These are phyloP conservation scores for Ogataea angusta DNA, from an alignment of 805 yeast genomes.

Conservation along the genomic window DNA sequence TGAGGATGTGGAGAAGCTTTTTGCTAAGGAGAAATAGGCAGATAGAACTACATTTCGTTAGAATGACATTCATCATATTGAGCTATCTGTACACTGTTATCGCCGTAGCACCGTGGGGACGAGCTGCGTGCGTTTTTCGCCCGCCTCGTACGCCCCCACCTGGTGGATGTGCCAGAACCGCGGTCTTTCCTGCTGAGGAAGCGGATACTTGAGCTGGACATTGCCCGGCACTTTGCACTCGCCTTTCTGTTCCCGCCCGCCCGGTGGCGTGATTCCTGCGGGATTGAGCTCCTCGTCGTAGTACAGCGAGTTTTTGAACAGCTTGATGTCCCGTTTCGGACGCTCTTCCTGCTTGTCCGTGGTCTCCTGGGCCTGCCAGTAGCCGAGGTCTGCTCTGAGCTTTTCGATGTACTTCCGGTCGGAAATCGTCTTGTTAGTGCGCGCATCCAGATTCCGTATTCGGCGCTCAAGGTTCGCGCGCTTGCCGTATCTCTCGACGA, in stretches of 20 bases:
- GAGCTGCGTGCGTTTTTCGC: slow-evolving; percentile 14
- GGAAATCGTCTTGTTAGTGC: slow-evolving; percentile 12
- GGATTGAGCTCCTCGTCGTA: slow-evolving; percentile 69
- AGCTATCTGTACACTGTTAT: slow-evolving; percentile 3
- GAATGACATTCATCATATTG: slow-evolving; percentile 4
- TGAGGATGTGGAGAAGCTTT: slow-evolving; percentile 85
- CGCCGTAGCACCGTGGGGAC: slow-evolving; percentile 21
- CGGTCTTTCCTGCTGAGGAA: slow-evolving; percentile 45
- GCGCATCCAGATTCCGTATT: slow-evolving; percentile 11
- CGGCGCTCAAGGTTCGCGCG: slow-evolving; percentile 10
- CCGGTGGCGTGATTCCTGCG: slow-evolving; percentile 49
- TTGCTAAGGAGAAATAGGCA: slow-evolving; percentile 37
- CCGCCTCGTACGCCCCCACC: slow-evolving; percentile 11
- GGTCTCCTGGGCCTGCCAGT: slow-evolving; percentile 16
- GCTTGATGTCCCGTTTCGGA: slow-evolving; percentile 20
- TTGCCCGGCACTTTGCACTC: slow-evolving; percentile 4
- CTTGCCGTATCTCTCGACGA: slow-evolving; percentile 10
- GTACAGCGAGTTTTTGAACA: slow-evolving; percentile 51
- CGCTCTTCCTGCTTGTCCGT: background rate
- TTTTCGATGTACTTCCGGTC: slow-evolving; percentile 18
- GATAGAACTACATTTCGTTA: background rate
- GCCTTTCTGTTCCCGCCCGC: slow-evolving; percentile 2
- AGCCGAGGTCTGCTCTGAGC: slow-evolving; percentile 13
- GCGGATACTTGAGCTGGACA: slow-evolving; percentile 13
- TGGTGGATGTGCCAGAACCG: slow-evolving; percentile 40